Base-by-base conservation (phyloP, 805 yeast species). In the Myxozyma mucilagina region DNA sequence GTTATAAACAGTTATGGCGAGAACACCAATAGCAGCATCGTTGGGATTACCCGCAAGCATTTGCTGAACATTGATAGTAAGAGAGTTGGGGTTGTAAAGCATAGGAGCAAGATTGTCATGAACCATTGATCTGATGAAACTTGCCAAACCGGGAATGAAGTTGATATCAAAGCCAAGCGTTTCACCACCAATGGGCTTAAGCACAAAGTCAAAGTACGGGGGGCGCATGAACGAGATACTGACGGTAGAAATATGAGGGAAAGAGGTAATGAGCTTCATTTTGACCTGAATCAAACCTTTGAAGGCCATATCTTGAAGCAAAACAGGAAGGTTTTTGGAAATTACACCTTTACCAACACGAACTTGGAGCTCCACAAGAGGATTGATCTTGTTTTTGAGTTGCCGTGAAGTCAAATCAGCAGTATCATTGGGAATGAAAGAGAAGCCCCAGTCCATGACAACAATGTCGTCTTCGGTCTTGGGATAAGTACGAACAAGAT, bases 401-500 rank as follows among this genome's bases (percentile, higher is more conserved):
- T 94, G 97, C 70, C 93, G 89, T 32, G 86, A 84, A 57, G 90
- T 90, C 68, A 90, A 78, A 74, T 94, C 99, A 45, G 87, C 87
- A 53, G 84, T 75, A 43, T 91, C 88, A 74, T 90, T 90, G n/a
- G 99, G 99, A 32, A 90, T 87, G 78, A 92, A 90, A 0, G 97
- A 89, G 47, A 88, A 82, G 45, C 86, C 87, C 97, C 97, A 93
- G 75, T 94, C 99, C 97, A 94, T 94, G 56, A 96, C 97, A 10
- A 93, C 96, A 55, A 94, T 87, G 71, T 93, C 97, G 64, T 87
- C 88, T 35, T 84, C 86, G n/a, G 97, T 93, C 65, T 93, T 89
- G 52, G 87, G 89, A 70, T 91, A 83, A 1, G 97, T 89, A 72
- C 94, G 89, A 18, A 93, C 97, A 65, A 80, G 80, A 71, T 94